Base-by-base conservation (phyloP, 2,329 filamentous ascomycete genomes). In the Paecilomyces niveus region DNA sequence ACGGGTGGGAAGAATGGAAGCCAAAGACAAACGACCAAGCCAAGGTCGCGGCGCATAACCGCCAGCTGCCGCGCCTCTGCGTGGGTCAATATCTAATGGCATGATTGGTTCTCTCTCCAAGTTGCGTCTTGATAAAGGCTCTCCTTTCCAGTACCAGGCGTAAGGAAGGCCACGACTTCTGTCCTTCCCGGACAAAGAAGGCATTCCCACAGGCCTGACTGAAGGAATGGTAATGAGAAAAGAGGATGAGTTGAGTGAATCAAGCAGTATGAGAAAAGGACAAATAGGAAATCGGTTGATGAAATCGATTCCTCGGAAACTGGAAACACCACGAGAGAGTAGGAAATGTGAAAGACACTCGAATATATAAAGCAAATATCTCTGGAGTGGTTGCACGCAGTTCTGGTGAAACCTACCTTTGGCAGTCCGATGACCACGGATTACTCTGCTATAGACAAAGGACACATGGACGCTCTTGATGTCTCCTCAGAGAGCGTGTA, bases 101-200 rank as follows among this genome's bases (percentile, higher is more conserved):
- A 31, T 61, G 56, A 15, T 57, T 21, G 56, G 67, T 61, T 26
- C 54, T 58, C 31, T 66, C 62, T 18, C 61, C 3, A 56, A 31
- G 9, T 61, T 58, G 6, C 5, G n/a, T 57, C 58, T 61, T 35
- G 61, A 62, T 39, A 65, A 57, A 9, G 66, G 54, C 49, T 66
- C 65, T 57, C 65, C 64, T 22, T 60, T 54, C 64, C 63, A 68
- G 58, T 66, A 67, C 64, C 65, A 67, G 22, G 53, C 54, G 32
- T 61, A 67, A 24, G 66, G 67, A 8, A 67, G 59, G 21, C 63
- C 45, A 35, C 7, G 24, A 54, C 26, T 24, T 18, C n/a, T 53
- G 22, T 56, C 49, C 8, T 52, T 59, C 18, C 45, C 57, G 33
- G 11, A 33, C 49, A 50, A 50, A 45, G 15, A 21, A 21, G 39